Conservation (phyloP, 768 basidiomycete species). For the Suillus fuscotomentosus region DNA sequence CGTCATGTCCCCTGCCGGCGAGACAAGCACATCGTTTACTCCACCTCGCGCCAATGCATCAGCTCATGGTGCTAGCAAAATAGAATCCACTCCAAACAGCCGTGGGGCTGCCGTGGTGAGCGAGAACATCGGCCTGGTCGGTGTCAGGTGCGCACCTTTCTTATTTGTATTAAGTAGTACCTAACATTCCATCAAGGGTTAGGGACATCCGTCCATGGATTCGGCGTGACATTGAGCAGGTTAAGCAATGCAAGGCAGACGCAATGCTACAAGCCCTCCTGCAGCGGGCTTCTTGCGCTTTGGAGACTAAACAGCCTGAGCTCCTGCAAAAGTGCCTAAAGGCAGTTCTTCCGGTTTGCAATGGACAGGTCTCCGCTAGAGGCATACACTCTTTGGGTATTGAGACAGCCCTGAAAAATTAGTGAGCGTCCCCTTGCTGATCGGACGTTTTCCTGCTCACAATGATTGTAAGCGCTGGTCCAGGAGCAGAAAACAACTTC, state of each 20-base stretch:
- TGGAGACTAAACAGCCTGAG: neutral
- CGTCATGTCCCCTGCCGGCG: neutral
- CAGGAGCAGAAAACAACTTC: neutral
- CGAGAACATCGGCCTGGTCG: neutral
- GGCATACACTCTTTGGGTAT: too few species aligned
- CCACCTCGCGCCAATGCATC: neutral
- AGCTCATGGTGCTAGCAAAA: neutral
- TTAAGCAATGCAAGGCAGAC: neutral
- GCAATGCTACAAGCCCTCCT: neutral
- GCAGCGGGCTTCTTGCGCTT: neutral
- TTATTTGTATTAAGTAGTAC: neutral
- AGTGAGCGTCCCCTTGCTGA: too few species aligned
- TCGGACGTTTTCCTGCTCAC: neutral
- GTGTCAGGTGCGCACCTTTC: neutral
- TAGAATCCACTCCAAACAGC: neutral
- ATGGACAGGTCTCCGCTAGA: too few species aligned
- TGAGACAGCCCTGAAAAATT: too few species aligned
- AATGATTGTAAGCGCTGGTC: neutral
- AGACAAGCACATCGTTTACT: neutral
- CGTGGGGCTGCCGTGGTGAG: neutral
- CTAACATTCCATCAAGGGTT: neutral
- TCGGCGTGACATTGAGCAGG: neutral
- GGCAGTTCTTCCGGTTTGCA: too few species aligned
- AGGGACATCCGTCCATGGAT: neutral
- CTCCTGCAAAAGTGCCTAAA: neutral